Conservation (phyloP, 139 green algal genomes). For the Zygnema cylindricum region DNA sequence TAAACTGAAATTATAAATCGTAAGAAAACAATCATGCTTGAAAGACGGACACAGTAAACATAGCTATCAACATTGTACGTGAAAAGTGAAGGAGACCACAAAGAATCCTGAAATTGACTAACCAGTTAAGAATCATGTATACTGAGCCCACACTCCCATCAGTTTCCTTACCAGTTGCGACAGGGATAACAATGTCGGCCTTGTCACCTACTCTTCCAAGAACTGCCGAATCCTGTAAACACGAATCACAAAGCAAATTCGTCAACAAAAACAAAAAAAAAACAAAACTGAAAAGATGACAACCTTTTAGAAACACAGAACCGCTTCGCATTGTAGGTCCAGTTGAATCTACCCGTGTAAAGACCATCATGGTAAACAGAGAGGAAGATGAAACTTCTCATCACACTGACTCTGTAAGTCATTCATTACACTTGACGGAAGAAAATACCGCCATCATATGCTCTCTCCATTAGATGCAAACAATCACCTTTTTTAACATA, state of each 20-base stretch:
- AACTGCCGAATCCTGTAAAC: slow-evolving; percentile 15
- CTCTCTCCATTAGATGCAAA: background rate
- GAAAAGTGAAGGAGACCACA: too few relatives aligned
- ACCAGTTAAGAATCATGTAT: background rate
- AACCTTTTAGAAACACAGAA: too few relatives aligned
- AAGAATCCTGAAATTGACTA: too few relatives aligned
- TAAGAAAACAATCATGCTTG: too few relatives aligned
- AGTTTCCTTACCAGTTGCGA: slow-evolving; percentile 36
- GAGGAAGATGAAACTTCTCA: slow-evolving; percentile 25
- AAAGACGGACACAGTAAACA: too few relatives aligned
- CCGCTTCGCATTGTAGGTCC: too few relatives aligned
- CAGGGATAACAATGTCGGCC: slow-evolving; percentile 24
- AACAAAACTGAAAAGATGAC: background rate
- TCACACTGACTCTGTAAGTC: background rate
- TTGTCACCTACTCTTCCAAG: slow-evolving; percentile 2
- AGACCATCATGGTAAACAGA: background rate
- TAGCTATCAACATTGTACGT: too few relatives aligned
- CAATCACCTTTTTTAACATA: background rate
- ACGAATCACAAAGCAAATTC: background rate
- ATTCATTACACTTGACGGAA: background rate
- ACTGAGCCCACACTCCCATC: background rate
- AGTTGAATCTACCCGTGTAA: background rate
- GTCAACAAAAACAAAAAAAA: background rate
- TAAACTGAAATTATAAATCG: too few relatives aligned
- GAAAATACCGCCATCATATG: background rate